Conservation (phyloP, 108 stramenopile species). For the Pseudonitzschia delicatissima region DNA sequence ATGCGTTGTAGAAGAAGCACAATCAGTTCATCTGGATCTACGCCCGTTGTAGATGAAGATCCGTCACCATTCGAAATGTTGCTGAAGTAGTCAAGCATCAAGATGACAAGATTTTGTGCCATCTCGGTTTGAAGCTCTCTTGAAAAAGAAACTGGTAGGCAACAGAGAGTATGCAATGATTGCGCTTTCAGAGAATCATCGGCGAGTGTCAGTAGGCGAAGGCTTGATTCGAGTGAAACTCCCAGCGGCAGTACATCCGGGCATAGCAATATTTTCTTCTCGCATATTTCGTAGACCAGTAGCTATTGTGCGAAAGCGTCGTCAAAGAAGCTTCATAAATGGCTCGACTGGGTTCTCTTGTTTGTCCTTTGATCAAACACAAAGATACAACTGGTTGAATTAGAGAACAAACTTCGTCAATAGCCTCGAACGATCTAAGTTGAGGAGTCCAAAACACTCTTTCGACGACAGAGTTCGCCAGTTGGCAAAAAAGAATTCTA, state of each 20-base stretch:
- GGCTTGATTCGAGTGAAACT: conserved; percentile 7
- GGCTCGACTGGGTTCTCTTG: not conserved
- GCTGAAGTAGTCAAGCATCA: not conserved
- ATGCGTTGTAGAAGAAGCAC: conserved; percentile 1
- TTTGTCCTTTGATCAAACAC: not conserved
- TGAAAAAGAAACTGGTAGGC: conserved; percentile 1
- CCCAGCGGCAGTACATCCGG: conserved; percentile 7
- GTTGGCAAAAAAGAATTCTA: conserved; percentile 12
- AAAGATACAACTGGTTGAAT: conserved; percentile 7
- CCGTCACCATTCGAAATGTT: not conserved
- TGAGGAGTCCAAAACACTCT: not conserved
- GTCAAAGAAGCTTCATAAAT: not conserved
- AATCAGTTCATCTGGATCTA: not conserved
- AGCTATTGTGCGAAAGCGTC: not conserved
- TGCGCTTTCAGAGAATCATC: conserved; percentile 2
- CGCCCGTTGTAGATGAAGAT: not conserved
- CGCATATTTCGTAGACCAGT: not conserved
- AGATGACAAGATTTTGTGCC: not conserved
- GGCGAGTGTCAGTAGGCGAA: not conserved
- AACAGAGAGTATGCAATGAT: not conserved
- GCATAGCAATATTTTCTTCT: not conserved
- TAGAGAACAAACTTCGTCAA: conserved; percentile 17
- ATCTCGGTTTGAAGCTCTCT: not conserved
- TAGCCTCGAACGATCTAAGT: not conserved
- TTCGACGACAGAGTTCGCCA: conserved; percentile 10